These are phyloP conservation scores for Chiua virens DNA, from an alignment of 768 basidiomycete genomes.

Conservation along the genomic window DNA sequence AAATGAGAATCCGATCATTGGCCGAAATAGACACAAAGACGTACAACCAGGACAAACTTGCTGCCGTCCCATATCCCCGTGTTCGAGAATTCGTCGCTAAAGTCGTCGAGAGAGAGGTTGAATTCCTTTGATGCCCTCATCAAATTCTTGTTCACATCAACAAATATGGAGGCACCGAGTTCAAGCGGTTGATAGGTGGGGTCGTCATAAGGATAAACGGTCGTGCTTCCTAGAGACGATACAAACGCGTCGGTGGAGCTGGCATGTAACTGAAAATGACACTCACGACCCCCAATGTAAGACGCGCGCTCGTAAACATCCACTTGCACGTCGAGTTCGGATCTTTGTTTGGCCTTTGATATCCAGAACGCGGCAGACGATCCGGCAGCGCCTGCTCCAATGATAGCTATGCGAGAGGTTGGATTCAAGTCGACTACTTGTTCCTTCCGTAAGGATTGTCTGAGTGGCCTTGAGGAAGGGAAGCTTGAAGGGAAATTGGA, in stretches of 20 bases:
- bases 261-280: not conserved
- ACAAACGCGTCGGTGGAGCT: constrained; percentile 1
- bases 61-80: constrained; percentile 86
- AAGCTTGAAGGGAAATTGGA: constrained; percentile 54
- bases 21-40: constrained; percentile 19
- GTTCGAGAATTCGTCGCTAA: constrained; percentile 48
- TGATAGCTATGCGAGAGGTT: constrained; percentile 70
- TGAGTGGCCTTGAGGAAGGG: constrained; percentile 50
- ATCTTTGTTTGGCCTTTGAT: constrained; percentile 70
- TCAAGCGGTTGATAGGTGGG: constrained; percentile 63
- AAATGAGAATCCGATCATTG: not conserved
- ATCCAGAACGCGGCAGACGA: constrained; percentile 86
- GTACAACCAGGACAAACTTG: constrained; percentile 62
- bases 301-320: constrained; percentile 79
- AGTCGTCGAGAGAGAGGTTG: constrained; percentile 54
- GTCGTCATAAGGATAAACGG: constrained; percentile 70
- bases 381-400: constrained; percentile 90
- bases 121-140: constrained; percentile 80
- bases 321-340: constrained; percentile 67
- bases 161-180: constrained; percentile 88
- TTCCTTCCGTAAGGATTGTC: constrained; percentile 17
- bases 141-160: constrained; percentile 68
- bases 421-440: constrained; percentile 16
- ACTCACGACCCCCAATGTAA: constrained; percentile 87
- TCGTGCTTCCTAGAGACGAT: constrained; percentile 62